Evolutionary conservation across 345 rosid species (phyloP).

Genomic region (Barbarea vulgaris): DNA sequence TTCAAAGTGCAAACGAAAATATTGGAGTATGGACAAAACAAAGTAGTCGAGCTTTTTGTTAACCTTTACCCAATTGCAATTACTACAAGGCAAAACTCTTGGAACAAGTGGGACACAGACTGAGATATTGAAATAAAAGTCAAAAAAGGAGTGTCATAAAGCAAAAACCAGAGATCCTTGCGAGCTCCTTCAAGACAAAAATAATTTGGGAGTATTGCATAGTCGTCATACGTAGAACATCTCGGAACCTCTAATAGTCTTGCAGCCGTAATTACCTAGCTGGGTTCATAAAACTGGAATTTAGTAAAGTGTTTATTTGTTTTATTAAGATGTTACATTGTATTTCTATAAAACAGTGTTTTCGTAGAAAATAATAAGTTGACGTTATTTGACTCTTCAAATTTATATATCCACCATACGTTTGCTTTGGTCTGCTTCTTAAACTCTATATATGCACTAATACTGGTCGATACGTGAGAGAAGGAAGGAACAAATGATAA

Average conservation of each 20-base stretch:
- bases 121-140: neutral
- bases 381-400: too few relatives aligned
- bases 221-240: neutral
- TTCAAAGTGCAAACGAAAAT: neutral
- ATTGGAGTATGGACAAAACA: neutral
- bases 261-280: neutral
- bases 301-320: neutral
- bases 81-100: too few relatives aligned
- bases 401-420: neutral
- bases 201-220: neutral
- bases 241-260: neutral
- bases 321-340: neutral
- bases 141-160: too few relatives aligned
- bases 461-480: neutral
- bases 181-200: neutral
- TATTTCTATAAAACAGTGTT: neutral
- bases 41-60: neutral
- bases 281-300: neutral
- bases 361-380: too few relatives aligned
- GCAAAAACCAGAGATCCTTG: neutral
- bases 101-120: slow-evolving; percentile 17
- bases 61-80: neutral
- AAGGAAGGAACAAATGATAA: slow-evolving; percentile 11
- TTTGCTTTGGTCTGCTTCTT: neutral
- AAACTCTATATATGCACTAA: neutral